Conservation (phyloP, 2,329 filamentous ascomycete genomes). For the Xenoacremonium recifei region DNA sequence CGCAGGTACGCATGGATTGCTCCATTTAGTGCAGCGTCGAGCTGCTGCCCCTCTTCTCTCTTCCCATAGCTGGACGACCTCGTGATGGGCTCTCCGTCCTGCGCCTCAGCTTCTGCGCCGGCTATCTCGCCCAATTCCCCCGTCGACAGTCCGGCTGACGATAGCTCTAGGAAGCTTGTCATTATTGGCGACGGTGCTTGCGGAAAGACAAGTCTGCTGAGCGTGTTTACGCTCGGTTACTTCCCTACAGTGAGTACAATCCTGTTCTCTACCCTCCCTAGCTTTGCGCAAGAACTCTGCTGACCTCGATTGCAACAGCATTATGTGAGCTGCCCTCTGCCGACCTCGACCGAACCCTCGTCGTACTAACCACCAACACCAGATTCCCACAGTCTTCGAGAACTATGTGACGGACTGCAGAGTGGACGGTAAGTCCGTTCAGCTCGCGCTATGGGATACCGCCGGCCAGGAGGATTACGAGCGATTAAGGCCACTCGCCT, state of each 20-base stretch:
- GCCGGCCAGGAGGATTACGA: slow-evolving; percentile 99
- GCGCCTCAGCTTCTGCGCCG: neutral
- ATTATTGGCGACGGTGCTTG: slow-evolving; percentile 98
- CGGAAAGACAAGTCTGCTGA: slow-evolving; percentile 95
- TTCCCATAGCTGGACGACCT: slow-evolving; percentile 10
- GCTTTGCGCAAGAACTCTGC: slow-evolving; percentile 17
- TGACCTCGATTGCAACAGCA: slow-evolving; percentile 43
- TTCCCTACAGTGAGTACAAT: slow-evolving; percentile 81
- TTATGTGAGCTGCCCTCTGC: slow-evolving; percentile 48
- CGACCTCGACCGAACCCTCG: slow-evolving; percentile 4
- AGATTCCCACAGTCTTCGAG: slow-evolving; percentile 95
- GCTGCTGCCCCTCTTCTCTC: neutral
- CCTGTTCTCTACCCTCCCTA: slow-evolving; percentile 4
- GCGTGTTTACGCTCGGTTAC: slow-evolving; percentile 96
- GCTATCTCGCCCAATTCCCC: slow-evolving; percentile 1
- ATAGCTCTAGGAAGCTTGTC: slow-evolving; percentile 74
- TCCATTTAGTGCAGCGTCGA: slow-evolving; percentile 11
- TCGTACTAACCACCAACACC: slow-evolving; percentile 19
- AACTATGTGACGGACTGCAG: slow-evolving; percentile 99
- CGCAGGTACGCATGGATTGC: slow-evolving; percentile 70
- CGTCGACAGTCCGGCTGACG: slow-evolving; percentile 12
- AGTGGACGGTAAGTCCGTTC: slow-evolving; percentile 97
- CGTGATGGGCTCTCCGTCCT: slow-evolving; percentile 4
- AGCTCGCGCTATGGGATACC: slow-evolving; percentile 98
- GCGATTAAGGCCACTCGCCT: slow-evolving; percentile 87